Evolutionary conservation across 805 yeast genomes (phyloP), one percentile per base, ranked within the genome.

Genomic region (Candida silvicultrix): DNA sequence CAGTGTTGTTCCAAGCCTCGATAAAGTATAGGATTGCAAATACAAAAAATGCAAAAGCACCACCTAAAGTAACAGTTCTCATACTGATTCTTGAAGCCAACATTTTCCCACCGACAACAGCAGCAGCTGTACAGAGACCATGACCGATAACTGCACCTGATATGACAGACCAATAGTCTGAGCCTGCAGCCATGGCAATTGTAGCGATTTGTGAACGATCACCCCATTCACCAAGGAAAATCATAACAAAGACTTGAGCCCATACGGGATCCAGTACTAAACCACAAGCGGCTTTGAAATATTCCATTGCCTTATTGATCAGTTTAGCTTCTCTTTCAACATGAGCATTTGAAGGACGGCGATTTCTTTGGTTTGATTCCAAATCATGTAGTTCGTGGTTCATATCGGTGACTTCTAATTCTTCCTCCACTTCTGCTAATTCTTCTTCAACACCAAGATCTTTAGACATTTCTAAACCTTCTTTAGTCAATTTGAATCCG

Each of bases 221-320:
- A 43, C 99, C 99, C 95, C 98, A 89, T 69, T 94, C 99, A 49
- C 97, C 99, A 42, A 94, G 70, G 64, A 94, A 94, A 5, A 96
- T 88, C 98, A 94, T 92, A 45, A 81, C 80, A 61, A 94, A 94
- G 5, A 92, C 92, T 70, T 92, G 97, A 53, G 89, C 83, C 90
- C 96, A 94, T 10, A 82, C 69, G 4, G 99, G 98, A 3, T 96
- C 85, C 46, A 92, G 70, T 5, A 89, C 67, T 46, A 80, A 77
- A 3, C 80, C 65, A 2, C 83, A 79, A 43, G 85, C 70, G 54
- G 81, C 74, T 38, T 70, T 64, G 16, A 83, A 38, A 37, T 80
- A 79, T 22, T 62, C 60, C 25, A 50, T 41, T 28, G 58, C 39
- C 5, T 18, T 14, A 31, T 54, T 49, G 11, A 58, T 32, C 2